Evolutionary conservation across 495 filamentous ascomycete species (phyloP).

Genomic region (Talaromyces thailandensis): DNA sequence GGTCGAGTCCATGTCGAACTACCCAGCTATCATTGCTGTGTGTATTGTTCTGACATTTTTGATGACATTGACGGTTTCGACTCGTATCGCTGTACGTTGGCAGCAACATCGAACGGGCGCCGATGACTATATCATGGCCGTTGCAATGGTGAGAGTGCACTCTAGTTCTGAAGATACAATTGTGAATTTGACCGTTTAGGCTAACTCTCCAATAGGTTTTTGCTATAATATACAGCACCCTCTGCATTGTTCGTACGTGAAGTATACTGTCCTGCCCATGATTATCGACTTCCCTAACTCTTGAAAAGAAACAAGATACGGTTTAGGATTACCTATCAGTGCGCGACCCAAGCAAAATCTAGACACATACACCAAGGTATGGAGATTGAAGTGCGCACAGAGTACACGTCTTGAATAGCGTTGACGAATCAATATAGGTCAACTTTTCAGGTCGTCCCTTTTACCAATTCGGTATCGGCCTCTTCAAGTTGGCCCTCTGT

Average conservation of each 20-base stretch:
- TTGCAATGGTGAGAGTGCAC: constrained; percentile 25
- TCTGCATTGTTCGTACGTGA: constrained; percentile 42
- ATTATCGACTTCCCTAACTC: background rate
- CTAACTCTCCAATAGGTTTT: constrained; percentile 19
- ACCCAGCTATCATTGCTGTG: constrained; percentile 32
- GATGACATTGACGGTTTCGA: constrained; percentile 25
- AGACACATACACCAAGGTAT: constrained; percentile 29
- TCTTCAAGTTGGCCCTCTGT: constrained; percentile 52
- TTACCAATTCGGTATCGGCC: constrained; percentile 48
- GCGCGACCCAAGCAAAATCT: constrained; percentile 30
- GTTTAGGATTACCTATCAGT: constrained; percentile 36
- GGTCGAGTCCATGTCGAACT: constrained; percentile 30
- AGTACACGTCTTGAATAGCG: background rate
- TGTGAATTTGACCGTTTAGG: background rate
- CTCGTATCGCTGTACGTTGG: constrained; percentile 27
- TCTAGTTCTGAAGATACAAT: background rate
- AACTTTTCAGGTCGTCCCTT: constrained; percentile 52
- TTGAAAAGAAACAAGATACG: constrained; percentile 39
- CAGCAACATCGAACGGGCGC: constrained; percentile 27
- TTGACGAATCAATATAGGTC: constrained; percentile 12
- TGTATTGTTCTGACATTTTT: constrained; percentile 32
- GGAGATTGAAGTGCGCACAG: background rate
- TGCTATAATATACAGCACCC: constrained; percentile 37
- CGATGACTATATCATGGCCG: constrained; percentile 40
- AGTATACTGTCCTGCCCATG: background rate